Evolutionary conservation across 805 yeast species (phyloP).

Genomic region (Starmerella bombi): DNA sequence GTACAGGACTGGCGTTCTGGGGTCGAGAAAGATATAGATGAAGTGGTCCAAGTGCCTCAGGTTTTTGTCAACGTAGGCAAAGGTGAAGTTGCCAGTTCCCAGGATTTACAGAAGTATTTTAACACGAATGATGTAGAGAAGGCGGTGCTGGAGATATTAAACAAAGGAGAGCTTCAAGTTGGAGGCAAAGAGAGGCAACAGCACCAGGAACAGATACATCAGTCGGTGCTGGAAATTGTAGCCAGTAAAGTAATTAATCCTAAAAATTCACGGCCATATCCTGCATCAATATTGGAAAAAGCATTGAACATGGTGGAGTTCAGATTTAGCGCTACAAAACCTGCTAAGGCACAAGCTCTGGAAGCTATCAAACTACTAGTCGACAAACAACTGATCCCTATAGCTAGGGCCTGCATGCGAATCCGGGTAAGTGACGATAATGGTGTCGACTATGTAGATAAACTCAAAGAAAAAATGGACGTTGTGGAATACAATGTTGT

Average conservation of each 20-base stretch:
- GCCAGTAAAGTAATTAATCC: conserved; percentile 91
- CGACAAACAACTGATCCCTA: conserved; percentile 73
- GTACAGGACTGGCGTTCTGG: conserved; percentile 89
- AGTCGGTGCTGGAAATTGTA: conserved; percentile 69
- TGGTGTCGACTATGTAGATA: conserved; percentile 31
- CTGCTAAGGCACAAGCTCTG: conserved; percentile 78
- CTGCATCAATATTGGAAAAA: conserved; percentile 88
- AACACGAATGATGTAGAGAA: conserved; percentile 62
- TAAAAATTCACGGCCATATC: conserved; percentile 73
- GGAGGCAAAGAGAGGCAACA: conserved; percentile 85
- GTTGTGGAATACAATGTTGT: conserved; percentile 33
- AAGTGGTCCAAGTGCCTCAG: conserved; percentile 90
- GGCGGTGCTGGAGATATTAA: conserved; percentile 67
- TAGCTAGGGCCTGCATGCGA: conserved; percentile 89
- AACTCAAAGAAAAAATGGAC: conserved; percentile 33
- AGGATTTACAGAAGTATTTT: conserved; percentile 61
- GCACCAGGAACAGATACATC: conserved; percentile 56
- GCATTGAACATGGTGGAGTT: conserved; percentile 58
- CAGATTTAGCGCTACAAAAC: conserved; percentile 49
- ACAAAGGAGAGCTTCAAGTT: conserved; percentile 86
- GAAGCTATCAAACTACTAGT: conserved; percentile 77
- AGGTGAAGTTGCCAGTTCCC: conserved; percentile 83
- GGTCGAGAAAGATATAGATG: conserved; percentile 86
- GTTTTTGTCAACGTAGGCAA: conserved; percentile 86
- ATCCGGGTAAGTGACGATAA: conserved; percentile 44